A percentile compares a stretch with the other conserved stretches of the same genome.
phyloP scores from a whole-genome alignment of 495 filamentous ascomycete genomes.

The Chaetomium tenue region DNA sequence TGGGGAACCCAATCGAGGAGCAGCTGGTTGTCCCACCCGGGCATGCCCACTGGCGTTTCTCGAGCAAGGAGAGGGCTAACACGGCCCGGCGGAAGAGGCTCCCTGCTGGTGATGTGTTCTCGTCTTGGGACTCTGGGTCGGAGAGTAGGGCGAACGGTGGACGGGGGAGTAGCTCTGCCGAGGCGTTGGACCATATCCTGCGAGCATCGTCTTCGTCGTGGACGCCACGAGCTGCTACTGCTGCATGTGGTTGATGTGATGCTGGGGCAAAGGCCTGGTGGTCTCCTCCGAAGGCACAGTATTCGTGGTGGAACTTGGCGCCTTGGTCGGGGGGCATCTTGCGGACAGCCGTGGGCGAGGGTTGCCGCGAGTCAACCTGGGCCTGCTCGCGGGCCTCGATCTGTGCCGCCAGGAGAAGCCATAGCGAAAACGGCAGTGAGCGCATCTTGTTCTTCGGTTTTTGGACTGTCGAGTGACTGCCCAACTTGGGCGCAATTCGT shows the following conservation, averaged over 20 bases:
- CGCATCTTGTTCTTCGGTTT: conserved; percentile 37
- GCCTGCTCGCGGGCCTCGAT: conserved; percentile 32
- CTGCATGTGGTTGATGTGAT: conserved; percentile 13
- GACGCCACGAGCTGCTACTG: conserved; percentile 23
- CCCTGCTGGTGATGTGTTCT: neutral
- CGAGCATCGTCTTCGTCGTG: conserved; percentile 26
- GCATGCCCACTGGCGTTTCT: conserved; percentile 65
- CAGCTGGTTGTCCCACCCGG: conserved; percentile 68
- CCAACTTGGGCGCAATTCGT: neutral
- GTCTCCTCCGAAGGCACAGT: conserved; percentile 51
- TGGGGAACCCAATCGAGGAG: conserved; percentile 63
- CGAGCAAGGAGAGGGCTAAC: conserved; percentile 40
- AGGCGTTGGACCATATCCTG: conserved; percentile 32
- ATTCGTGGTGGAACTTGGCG: conserved; percentile 76
- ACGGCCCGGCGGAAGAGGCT: conserved; percentile 33
- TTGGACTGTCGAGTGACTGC: neutral
- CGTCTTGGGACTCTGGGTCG: conserved; percentile 4
- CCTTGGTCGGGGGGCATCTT: conserved; percentile 83
- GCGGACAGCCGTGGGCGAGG: conserved; percentile 48
- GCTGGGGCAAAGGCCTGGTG: conserved; percentile 19
- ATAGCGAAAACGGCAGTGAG: conserved; percentile 44
- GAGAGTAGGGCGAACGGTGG: conserved; percentile 43
- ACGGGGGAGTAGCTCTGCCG: conserved; percentile 32
- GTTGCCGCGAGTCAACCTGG: conserved; percentile 22
- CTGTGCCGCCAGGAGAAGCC: conserved; percentile 46